Evolutionary conservation across 768 basidiomycete species (phyloP), one percentile per base, ranked within the genome.

Genomic region (Fistulinella prunicolor): DNA sequence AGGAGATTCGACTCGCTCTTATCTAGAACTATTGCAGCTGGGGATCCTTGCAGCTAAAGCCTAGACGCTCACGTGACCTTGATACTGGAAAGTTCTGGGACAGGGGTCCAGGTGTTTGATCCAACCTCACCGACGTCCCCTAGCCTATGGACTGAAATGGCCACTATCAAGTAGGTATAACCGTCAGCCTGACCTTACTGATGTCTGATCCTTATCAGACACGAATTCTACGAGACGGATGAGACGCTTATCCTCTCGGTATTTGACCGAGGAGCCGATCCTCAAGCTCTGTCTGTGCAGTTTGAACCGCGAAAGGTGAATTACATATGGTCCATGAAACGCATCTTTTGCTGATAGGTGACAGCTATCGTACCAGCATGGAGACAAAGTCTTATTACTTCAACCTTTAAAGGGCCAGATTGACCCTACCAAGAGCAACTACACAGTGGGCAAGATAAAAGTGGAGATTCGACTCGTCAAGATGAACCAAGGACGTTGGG

Each of bases 151-250:
- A 9, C 22, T 40, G 22, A 37, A 40, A 70, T 69, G 69, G 21
- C 57, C 37, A 42, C 63, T 22, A 12, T n/a, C n/a, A n/a, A n/a
- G n/a, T n/a, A n/a, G n/a, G n/a, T n/a, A n/a, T n/a, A n/a, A n/a
- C 26, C 26, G 26, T 28, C 26, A 26, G 28, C 19, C 22, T n/a
- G n/a, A n/a, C n/a, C n/a, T n/a, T n/a, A n/a, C 19, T 3, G 2
- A 32, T 13, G 9, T 16, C 46, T 44, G 10, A 55, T 40, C 36
- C 42, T 35, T 20, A 23, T 30, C 23, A 90, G 89, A 66, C 83
- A 92, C 71, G 89, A 90, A 65, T 93, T 86, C 66, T 93, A 92
- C 67, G 90, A 93, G 69, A 86, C 83, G 12, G 89, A 92, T 56
- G 86, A 91, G 50, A 75, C 62, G 53, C 63, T 91, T 46, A 86